These are phyloP conservation scores for Craterostigma plantagineum DNA, from an alignment of 257 asterid species.

Conservation along the genomic window DNA sequence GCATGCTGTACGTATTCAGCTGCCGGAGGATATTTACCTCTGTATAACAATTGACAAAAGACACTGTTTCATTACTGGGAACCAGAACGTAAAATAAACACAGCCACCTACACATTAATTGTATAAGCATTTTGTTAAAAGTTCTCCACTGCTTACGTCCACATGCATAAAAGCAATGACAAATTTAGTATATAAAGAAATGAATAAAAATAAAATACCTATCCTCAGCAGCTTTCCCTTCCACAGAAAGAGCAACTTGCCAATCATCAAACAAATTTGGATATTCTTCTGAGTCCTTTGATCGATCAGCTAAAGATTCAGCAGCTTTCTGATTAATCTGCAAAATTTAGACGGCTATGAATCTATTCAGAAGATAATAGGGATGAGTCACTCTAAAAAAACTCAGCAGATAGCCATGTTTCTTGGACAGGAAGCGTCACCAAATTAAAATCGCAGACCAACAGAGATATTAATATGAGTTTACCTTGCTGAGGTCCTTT, in stretches of 20 bases:
- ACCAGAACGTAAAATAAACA: not conserved
- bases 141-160: not conserved
- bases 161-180: not conserved
- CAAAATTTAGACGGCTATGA: constrained; percentile 4
- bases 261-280: constrained; percentile 95
- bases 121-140: not conserved
- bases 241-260: constrained; percentile 94
- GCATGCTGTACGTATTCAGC: constrained; percentile 48
- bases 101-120: not conserved
- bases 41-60: constrained; percentile 13
- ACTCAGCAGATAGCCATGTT: constrained; percentile 6
- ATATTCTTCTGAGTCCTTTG: constrained; percentile 89
- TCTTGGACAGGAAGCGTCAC: not conserved
- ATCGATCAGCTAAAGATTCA: constrained; percentile 97
- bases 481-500: constrained; percentile 79
- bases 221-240: constrained; percentile 54
- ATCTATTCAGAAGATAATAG: constrained; percentile 9
- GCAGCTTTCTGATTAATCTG: constrained; percentile 98
- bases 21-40: constrained; percentile 67
- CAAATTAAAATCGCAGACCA: not conserved
- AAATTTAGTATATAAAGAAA: not conserved
- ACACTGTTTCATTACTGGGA: constrained; percentile 6
- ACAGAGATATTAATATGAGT: constrained; percentile 1
- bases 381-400: not conserved
- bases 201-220: constrained; percentile 13